These are phyloP conservation scores for Mycena polygramma DNA, from an alignment of 768 basidiomycete genomes.

Conservation along the genomic window DNA sequence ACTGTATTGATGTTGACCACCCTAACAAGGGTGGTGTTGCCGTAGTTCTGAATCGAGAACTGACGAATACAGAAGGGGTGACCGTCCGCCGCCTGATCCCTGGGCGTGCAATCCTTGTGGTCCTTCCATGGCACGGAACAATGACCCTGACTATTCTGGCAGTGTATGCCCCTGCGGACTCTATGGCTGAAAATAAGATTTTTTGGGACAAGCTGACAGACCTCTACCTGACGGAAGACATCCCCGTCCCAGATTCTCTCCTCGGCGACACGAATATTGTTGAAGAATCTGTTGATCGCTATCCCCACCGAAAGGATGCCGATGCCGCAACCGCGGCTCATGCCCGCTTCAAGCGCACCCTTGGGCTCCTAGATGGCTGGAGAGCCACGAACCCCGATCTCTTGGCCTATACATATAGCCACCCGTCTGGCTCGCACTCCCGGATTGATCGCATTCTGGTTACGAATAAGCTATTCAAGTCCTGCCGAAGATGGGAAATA, in stretches of 20 bases:
- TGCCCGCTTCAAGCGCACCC: constrained; percentile 5
- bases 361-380: constrained; percentile 29
- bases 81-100: background rate
- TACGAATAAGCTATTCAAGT: background rate
- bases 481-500: constrained; percentile 10
- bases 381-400: constrained; percentile 2
- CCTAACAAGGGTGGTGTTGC: constrained; percentile 32
- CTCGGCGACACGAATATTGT: constrained; percentile 28
- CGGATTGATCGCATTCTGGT: constrained; percentile 19
- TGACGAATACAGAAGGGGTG: constrained; percentile 17
- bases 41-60: constrained; percentile 35
- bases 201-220: constrained; percentile 37
- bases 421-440: background rate
- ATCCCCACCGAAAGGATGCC: constrained; percentile 19
- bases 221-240: background rate
- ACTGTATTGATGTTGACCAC: constrained; percentile 4
- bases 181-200: background rate
- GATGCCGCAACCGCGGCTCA: background rate
- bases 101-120: constrained; percentile 21
- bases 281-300: constrained; percentile 18
- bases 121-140: constrained; percentile 27
- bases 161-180: constrained; percentile 38
- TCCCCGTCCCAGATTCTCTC: constrained; percentile 24
- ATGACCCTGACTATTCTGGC: constrained; percentile 27
- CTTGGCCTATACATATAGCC: constrained; percentile 7